Percentiles rank a stretch among this genome's conserved stretches.
phyloP scores from a whole-genome alignment of 495 filamentous ascomycete genomes.

The Aspergillus incahuasiensis region DNA sequence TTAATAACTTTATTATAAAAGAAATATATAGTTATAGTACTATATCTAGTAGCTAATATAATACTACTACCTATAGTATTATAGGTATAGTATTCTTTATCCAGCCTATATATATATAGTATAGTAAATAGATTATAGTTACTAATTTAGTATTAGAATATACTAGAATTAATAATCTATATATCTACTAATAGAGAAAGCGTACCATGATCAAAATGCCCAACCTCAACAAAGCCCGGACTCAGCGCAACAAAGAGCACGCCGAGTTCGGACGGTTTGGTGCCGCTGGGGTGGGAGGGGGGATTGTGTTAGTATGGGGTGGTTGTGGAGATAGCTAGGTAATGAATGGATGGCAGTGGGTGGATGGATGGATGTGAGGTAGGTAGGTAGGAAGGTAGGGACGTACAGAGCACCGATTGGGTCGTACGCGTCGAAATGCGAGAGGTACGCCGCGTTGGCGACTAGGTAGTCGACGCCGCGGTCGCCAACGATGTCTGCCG shows the following conservation, averaged over 20 bases:
- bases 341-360: not conserved
- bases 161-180: too few relatives aligned
- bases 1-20: too few relatives aligned
- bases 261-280: slow-evolving; percentile 15
- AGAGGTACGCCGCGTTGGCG: slow-evolving; percentile 2
- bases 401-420: slow-evolving; percentile 4
- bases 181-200: too few relatives aligned
- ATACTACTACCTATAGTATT: too few relatives aligned
- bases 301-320: too few relatives aligned
- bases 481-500: slow-evolving; percentile 7
- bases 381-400: not conserved
- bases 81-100: too few relatives aligned
- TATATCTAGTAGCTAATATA: too few relatives aligned
- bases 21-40: too few relatives aligned
- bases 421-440: not conserved
- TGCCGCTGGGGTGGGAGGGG: not conserved
- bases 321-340: too few relatives aligned
- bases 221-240: slow-evolving; percentile 45
- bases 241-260: slow-evolving; percentile 47
- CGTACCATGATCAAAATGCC: slow-evolving; percentile 19
- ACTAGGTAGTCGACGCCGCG: slow-evolving; percentile 9
- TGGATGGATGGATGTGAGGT: not conserved
- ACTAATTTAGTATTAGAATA: too few relatives aligned
- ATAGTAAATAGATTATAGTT: too few relatives aligned
- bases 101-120: too few relatives aligned